A percentile compares a stretch with the other conserved stretches of the same genome.
Evolutionary conservation across 2,329 filamentous ascomycete species (phyloP).

Genomic region (Penicillium hesseltinei): DNA sequence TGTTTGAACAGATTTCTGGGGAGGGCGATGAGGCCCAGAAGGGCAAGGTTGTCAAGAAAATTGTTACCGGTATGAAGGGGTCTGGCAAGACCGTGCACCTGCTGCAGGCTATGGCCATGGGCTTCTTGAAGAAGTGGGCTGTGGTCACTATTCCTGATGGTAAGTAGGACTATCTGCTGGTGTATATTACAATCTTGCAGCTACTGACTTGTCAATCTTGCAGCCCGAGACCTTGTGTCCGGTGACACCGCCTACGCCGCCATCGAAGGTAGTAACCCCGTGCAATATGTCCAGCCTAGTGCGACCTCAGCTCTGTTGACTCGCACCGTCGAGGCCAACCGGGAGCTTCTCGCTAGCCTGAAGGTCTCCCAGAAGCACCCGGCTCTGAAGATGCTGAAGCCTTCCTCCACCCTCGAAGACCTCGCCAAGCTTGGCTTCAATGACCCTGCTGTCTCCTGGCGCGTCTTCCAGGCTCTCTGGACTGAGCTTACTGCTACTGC

Average conservation of each 20-base stretch:
- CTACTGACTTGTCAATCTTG: slow-evolving; percentile 17
- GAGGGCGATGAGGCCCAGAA: slow-evolving; percentile 31
- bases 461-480: slow-evolving; percentile 78
- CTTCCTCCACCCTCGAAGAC: slow-evolving; percentile 61
- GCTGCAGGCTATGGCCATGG: slow-evolving; percentile 79
- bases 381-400: slow-evolving; percentile 59
- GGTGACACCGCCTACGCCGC: slow-evolving; percentile 78
- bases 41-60: slow-evolving; percentile 50
- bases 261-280: slow-evolving; percentile 54
- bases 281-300: slow-evolving; percentile 71
- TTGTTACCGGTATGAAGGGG: slow-evolving; percentile 70
- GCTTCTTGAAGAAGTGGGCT: slow-evolving; percentile 78
- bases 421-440: slow-evolving; percentile 67
- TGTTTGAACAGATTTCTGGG: slow-evolving; percentile 58
- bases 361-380: slow-evolving; percentile 54
- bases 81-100: slow-evolving; percentile 85
- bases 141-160: slow-evolving; percentile 88
- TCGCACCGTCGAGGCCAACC: slow-evolving; percentile 71
- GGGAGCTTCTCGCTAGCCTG: slow-evolving; percentile 57
- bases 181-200: not conserved
- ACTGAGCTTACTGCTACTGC: slow-evolving; percentile 64
- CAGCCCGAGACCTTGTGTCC: slow-evolving; percentile 77
- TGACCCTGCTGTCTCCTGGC: slow-evolving; percentile 75
- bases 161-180: slow-evolving; percentile 43
- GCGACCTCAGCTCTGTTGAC: slow-evolving; percentile 74